These are phyloP conservation scores for Penicillium arizonense DNA, from an alignment of 495 filamentous ascomycete genomes.

Conservation along the genomic window DNA sequence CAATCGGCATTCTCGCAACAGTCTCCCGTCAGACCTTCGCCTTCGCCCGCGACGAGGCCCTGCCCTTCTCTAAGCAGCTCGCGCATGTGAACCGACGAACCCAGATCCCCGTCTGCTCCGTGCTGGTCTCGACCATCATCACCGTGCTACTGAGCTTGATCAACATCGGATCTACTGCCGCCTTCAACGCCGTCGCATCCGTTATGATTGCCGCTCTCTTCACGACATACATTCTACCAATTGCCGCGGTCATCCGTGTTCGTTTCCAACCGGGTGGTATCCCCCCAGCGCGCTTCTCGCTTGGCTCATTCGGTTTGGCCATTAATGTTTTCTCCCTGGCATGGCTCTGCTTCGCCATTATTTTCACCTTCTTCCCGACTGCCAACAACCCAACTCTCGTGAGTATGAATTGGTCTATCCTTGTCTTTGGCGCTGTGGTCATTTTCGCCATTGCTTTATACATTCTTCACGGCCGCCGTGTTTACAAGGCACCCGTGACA, in stretches of 20 bases:
- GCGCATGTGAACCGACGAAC: slow-evolving; percentile 36
- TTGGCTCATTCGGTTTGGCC: slow-evolving; percentile 20
- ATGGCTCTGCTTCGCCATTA: slow-evolving; percentile 32
- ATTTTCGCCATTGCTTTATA: slow-evolving; percentile 45
- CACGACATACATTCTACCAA: slow-evolving; percentile 41
- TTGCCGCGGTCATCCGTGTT: slow-evolving; percentile 24
- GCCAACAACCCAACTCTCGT: slow-evolving; percentile 26
- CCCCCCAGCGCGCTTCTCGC: slow-evolving; percentile 24
- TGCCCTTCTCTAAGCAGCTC: slow-evolving; percentile 36
- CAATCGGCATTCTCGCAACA: slow-evolving; percentile 38
- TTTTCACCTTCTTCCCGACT: slow-evolving; percentile 50
- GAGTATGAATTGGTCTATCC: slow-evolving; percentile 44
- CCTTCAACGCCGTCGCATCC: slow-evolving; percentile 46
- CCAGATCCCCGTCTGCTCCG: slow-evolving; percentile 54
- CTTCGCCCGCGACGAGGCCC: slow-evolving; percentile 52
- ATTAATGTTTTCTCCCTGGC: slow-evolving; percentile 25
- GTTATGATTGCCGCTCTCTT: slow-evolving; percentile 41
- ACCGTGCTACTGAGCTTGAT: slow-evolving; percentile 45
- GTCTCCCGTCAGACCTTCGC: slow-evolving; percentile 47
- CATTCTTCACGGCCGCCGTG: slow-evolving; percentile 34
- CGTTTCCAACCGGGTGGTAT: slow-evolving; percentile 24
- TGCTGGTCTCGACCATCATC: slow-evolving; percentile 48
- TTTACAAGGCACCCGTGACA: slow-evolving; percentile 41
- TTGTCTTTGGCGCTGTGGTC: slow-evolving; percentile 42
- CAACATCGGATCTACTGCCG: slow-evolving; percentile 44